Percentiles rank a stretch among this genome's conserved stretches.
Evolutionary conservation across 805 yeast species (phyloP).

Genomic region (Starmerella vitae): DNA sequence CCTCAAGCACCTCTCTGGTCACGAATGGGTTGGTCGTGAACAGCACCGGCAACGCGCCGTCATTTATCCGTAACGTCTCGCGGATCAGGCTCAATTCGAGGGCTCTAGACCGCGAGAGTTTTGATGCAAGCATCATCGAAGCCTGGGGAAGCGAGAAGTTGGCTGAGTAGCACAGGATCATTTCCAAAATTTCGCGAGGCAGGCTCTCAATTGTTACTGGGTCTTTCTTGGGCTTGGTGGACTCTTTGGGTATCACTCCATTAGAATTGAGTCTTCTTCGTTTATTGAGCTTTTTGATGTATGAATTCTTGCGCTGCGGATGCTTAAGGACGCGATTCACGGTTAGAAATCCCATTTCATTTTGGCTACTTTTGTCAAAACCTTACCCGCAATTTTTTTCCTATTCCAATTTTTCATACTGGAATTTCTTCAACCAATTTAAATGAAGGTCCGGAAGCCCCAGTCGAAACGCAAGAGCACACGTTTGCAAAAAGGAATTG

Average conservation of each 20-base stretch:
- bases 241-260: background rate
- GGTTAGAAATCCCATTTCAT: slow-evolving; percentile 6
- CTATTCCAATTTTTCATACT: background rate
- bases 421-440: background rate
- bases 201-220: slow-evolving; percentile 18
- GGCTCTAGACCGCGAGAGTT: slow-evolving; percentile 23
- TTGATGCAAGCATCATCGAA: slow-evolving; percentile 24
- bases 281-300: too few species aligned
- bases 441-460: slow-evolving; percentile 24
- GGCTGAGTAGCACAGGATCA: slow-evolving; percentile 31
- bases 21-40: slow-evolving; percentile 21
- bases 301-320: background rate
- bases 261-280: background rate
- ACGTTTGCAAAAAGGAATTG: slow-evolving; percentile 90
- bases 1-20: slow-evolving; percentile 20
- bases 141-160: slow-evolving; percentile 30
- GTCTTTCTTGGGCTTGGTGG: background rate
- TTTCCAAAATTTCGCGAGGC: slow-evolving; percentile 34
- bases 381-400: slow-evolving; percentile 2
- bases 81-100: slow-evolving; percentile 19
- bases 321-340: slow-evolving; percentile 1
- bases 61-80: slow-evolving; percentile 5
- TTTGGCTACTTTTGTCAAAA: background rate
- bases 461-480: slow-evolving; percentile 64
- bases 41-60: slow-evolving; percentile 14